These are phyloP conservation scores for Viridothelium virens DNA, from an alignment of 495 filamentous ascomycete genomes.

Conservation along the genomic window DNA sequence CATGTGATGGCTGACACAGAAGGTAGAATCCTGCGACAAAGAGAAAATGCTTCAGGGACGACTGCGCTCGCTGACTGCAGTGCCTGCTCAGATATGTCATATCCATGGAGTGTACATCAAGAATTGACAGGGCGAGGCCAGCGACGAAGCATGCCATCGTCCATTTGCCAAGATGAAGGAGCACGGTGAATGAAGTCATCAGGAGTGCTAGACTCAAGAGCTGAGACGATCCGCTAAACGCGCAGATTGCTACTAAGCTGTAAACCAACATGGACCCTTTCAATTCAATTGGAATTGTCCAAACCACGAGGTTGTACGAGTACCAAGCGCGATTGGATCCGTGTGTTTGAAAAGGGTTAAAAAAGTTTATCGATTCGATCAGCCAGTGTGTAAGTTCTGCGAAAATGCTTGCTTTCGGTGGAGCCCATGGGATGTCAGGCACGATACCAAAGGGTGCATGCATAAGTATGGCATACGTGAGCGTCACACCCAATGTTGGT, in stretches of 20 bases:
- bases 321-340: conserved; percentile 39
- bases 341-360: conserved; percentile 18
- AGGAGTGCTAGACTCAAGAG: neutral
- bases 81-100: neutral
- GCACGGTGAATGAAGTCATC: neutral
- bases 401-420: conserved; percentile 13
- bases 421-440: conserved; percentile 6
- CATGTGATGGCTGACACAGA: conserved; percentile 15
- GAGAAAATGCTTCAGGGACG: neutral
- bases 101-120: conserved; percentile 10
- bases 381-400: conserved; percentile 16
- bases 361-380: neutral
- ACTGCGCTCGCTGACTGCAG: neutral
- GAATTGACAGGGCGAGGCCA: conserved; percentile 7
- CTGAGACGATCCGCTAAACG: neutral
- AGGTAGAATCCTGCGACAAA: conserved; percentile 16
- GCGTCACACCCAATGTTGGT: conserved; percentile 42
- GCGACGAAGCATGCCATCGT: conserved; percentile 20
- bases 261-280: conserved; percentile 22
- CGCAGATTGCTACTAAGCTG: conserved; percentile 1
- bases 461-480: conserved; percentile 26
- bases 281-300: conserved; percentile 25
- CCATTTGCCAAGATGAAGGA: conserved; percentile 15
- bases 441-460: conserved; percentile 16
- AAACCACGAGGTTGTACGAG: conserved; percentile 35